A percentile compares a stretch with the other conserved stretches of the same genome.
These are phyloP conservation scores for Diutina sp. DNA, from an alignment of 1,139 yeast genomes.

Conservation along the genomic window DNA sequence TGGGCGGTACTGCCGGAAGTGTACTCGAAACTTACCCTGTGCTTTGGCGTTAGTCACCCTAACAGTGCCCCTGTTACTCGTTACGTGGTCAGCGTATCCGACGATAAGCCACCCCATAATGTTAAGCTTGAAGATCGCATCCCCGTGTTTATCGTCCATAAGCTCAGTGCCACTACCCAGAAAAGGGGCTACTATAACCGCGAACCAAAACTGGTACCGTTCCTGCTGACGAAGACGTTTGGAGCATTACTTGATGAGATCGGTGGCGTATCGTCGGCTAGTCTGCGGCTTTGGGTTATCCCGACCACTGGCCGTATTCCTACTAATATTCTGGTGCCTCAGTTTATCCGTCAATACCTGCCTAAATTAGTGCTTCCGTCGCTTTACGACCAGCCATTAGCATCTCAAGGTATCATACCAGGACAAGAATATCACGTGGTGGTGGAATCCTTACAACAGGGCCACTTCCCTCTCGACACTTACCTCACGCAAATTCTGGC, in stretches of 20 bases:
- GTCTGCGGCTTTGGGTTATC: slow-evolving; percentile 27
- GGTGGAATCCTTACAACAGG: slow-evolving; percentile 21
- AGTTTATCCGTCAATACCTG: slow-evolving; percentile 17
- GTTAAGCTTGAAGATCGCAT: slow-evolving; percentile 41
- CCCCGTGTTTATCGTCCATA: slow-evolving; percentile 39
- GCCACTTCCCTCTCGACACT: slow-evolving; percentile 11
- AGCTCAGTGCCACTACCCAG: slow-evolving; percentile 13
- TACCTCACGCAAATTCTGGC: not conserved
- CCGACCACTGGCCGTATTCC: slow-evolving; percentile 15
- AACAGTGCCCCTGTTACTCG: not conserved
- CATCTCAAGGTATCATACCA: slow-evolving; percentile 18
- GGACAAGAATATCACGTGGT: slow-evolving; percentile 15
- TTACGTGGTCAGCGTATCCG: not conserved
- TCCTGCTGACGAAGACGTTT: slow-evolving; percentile 18
- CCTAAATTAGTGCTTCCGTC: slow-evolving; percentile 19
- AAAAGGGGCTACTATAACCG: slow-evolving; percentile 6
- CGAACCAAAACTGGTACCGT: slow-evolving; percentile 6
- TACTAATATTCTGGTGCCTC: slow-evolving; percentile 12
- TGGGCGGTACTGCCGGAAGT: slow-evolving; percentile 1
- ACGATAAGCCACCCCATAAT: not conserved
- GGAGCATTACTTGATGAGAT: slow-evolving; percentile 18
- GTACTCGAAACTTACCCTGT: not conserved
- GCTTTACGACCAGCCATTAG: slow-evolving; percentile 14
- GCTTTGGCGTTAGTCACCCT: not conserved
- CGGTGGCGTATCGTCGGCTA: slow-evolving; percentile 8